Percentiles rank a stretch among this genome's conserved stretches.
These are phyloP conservation scores for Chaetomium sp. DNA, from an alignment of 2,329 filamentous ascomycete genomes.

Conservation along the genomic window DNA sequence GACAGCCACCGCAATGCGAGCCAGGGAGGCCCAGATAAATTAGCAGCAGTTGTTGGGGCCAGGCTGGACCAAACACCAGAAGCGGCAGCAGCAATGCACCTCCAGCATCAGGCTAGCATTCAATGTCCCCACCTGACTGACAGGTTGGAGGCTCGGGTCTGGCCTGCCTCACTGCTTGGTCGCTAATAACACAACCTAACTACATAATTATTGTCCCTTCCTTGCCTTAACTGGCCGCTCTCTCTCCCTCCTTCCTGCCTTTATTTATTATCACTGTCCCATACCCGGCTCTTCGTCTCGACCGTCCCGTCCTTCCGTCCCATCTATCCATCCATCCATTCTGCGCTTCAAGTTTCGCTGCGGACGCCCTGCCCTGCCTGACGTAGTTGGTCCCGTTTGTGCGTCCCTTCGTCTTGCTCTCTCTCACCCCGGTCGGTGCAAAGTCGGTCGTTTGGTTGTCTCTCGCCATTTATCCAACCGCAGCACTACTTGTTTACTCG, in stretches of 20 bases:
- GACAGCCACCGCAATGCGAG: constrained; percentile 17
- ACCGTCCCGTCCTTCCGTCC: constrained; percentile 16
- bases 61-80: constrained; percentile 16
- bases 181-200: constrained; percentile 2
- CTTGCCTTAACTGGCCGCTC: background rate
- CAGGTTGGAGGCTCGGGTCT: constrained; percentile 17
- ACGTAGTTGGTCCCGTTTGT: constrained; percentile 24
- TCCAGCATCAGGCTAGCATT: constrained; percentile 26
- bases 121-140: constrained; percentile 24
- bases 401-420: constrained; percentile 21
- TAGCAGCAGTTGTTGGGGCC: constrained; percentile 18
- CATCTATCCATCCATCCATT: background rate
- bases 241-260: background rate
- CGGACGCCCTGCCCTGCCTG: constrained; percentile 18
- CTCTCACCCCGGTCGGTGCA: constrained; percentile 17
- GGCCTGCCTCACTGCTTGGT: constrained; percentile 17
- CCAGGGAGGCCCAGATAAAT: background rate
- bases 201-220: constrained; percentile 13
- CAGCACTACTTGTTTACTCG: constrained; percentile 8
- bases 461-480: constrained; percentile 17
- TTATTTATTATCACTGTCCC: constrained; percentile 12
- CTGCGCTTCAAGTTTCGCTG: constrained; percentile 5
- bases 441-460: constrained; percentile 35
- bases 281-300: constrained; percentile 9
- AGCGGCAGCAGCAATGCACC: constrained; percentile 14